Conservation (phyloP, 805 yeast species). For the Lachancea cidri region DNA sequence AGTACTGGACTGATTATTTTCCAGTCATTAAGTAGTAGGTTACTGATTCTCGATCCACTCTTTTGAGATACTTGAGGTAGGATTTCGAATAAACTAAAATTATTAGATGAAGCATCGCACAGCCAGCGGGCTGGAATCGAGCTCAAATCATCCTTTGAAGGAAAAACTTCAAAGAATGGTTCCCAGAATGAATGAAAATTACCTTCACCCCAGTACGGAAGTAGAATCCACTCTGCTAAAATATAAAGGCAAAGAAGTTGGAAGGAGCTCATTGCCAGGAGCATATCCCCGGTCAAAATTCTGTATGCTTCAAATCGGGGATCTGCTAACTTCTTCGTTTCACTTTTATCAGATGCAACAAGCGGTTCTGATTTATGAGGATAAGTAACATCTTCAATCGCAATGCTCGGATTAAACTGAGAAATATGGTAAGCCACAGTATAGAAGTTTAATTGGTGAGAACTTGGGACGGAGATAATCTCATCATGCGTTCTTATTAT, state of each 20-base stretch:
- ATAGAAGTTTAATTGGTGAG: constrained; percentile 53
- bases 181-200: constrained; percentile 49
- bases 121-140: constrained; percentile 64
- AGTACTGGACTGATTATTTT: constrained; percentile 30
- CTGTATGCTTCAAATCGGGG: constrained; percentile 32
- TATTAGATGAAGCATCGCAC: constrained; percentile 20
- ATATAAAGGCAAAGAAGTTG: constrained; percentile 51
- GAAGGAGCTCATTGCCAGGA: constrained; percentile 48
- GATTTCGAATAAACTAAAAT: constrained; percentile 27
- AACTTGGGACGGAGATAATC: constrained; percentile 52
- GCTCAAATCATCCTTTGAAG: constrained; percentile 47
- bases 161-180: constrained; percentile 64
- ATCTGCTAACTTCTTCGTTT: constrained; percentile 13
- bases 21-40: constrained; percentile 44
- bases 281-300: constrained; percentile 27
- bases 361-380: no score
- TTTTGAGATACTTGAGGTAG: constrained; percentile 42
- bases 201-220: constrained; percentile 22
- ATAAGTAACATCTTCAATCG: constrained; percentile 6
- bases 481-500: constrained; percentile 38
- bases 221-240: constrained; percentile 25
- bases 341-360: background rate
- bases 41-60: constrained; percentile 40
- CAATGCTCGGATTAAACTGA: constrained; percentile 26
- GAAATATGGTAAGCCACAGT: constrained; percentile 45